A percentile compares a stretch with the other conserved stretches of the same genome.
Conservation (phyloP, 1,139 yeast species). For the Pichia sp. region DNA sequence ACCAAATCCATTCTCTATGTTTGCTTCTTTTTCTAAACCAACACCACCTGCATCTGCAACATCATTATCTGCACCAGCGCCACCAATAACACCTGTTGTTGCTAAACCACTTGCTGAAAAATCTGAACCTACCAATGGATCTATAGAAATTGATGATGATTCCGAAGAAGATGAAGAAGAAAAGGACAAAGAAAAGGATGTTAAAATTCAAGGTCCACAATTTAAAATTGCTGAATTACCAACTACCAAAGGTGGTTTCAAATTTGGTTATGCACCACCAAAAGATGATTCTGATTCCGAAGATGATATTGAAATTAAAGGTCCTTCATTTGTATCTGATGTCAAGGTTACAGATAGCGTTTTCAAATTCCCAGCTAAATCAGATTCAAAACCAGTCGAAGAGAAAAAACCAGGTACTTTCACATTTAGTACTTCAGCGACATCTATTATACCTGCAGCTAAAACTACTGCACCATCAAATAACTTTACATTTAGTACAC, state of each 20-base stretch:
- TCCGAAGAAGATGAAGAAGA: slow-evolving; percentile 31
- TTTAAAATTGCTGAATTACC: slow-evolving; percentile 49
- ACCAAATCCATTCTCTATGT: slow-evolving; percentile 17
- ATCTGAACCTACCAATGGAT: slow-evolving; percentile 3
- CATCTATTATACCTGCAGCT: slow-evolving; percentile 4
- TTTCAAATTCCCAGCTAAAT: slow-evolving; percentile 21
- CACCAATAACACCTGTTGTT: slow-evolving; percentile 10
- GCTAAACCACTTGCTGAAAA: slow-evolving; percentile 1
- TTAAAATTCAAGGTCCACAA: slow-evolving; percentile 59
- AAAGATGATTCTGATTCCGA: slow-evolving; percentile 48
- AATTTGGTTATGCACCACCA: slow-evolving; percentile 46
- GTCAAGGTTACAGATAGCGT: slow-evolving; percentile 25
- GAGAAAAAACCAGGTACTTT: slow-evolving; percentile 2
- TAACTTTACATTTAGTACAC: too few species aligned
- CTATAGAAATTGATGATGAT: slow-evolving; percentile 24
- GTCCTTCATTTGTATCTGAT: slow-evolving; percentile 58
- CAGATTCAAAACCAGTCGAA: slow-evolving; percentile 1
- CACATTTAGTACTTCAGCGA: too few species aligned
- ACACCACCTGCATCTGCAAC: too few species aligned
- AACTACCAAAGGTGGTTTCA: slow-evolving; percentile 51
- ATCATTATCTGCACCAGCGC: slow-evolving; percentile 12
- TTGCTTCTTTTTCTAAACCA: slow-evolving; percentile 9
- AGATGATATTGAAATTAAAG: slow-evolving; percentile 54
- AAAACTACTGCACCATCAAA: slow-evolving; percentile 9
- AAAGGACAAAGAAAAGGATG: slow-evolving; percentile 32